Evolutionary conservation across 2,329 filamentous ascomycete genomes (phyloP).

Genomic region (Colletotrichum sp.): DNA sequence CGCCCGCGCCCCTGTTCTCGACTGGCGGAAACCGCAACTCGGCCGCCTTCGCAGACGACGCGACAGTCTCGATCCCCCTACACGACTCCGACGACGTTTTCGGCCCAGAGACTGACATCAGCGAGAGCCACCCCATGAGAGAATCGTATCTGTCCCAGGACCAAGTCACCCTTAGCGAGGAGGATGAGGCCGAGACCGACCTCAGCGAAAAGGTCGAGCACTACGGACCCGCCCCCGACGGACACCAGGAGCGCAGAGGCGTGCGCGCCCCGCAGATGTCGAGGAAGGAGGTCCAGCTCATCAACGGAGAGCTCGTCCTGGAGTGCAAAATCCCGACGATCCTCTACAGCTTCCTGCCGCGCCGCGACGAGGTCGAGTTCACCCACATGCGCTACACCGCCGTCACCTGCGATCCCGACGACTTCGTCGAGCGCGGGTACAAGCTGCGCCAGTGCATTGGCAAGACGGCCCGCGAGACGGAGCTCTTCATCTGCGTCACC

Average conservation of each 20-base stretch:
- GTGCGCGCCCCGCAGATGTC: conserved; percentile 87
- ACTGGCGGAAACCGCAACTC: conserved; percentile 51
- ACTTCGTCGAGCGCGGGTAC: conserved; percentile 88
- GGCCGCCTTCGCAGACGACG: conserved; percentile 66
- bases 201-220: conserved; percentile 70
- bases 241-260: conserved; percentile 86
- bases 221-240: conserved; percentile 87
- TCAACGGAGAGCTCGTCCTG: conserved; percentile 96
- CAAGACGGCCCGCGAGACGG: conserved; percentile 83
- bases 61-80: conserved; percentile 76
- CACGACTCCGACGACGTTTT: conserved; percentile 77
- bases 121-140: conserved; percentile 54
- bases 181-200: conserved; percentile 32
- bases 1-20: conserved; percentile 86
- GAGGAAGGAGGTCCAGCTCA: conserved; percentile 92
- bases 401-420: conserved; percentile 96
- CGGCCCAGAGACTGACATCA: conserved; percentile 62
- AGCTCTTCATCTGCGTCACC: conserved; percentile 94
- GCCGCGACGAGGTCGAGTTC: conserved; percentile 92
- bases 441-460: conserved; percentile 92
- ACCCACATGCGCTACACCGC: conserved; percentile 99
- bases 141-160: conserved; percentile 63
- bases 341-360: conserved; percentile 93
- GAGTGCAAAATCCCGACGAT: conserved; percentile 99
- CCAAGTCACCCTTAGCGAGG: conserved; percentile 60